Conservation (phyloP, 371 early-diverging fungal species). For the Funneliformis caledonium region DNA sequence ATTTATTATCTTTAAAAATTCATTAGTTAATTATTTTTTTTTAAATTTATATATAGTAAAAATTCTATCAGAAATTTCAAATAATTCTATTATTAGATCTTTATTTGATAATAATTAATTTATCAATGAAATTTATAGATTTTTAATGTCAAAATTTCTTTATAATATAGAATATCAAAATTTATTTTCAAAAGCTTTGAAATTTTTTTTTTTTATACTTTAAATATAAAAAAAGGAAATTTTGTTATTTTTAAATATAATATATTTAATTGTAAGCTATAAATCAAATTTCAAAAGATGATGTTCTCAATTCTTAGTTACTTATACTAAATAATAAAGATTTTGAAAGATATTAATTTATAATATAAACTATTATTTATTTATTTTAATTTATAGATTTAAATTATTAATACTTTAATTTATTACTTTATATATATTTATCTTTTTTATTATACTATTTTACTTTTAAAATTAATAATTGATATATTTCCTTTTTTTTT, state of each 20-base stretch:
- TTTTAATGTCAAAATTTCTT: background rate
- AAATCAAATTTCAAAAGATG: background rate
- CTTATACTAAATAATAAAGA: background rate
- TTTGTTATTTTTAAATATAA: conserved; percentile 3
- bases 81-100: background rate
- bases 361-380: too few relatives aligned
- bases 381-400: too few relatives aligned
- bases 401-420: too few relatives aligned
- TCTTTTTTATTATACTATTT: too few relatives aligned
- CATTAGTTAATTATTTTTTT: too few relatives aligned
- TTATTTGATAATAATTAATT: conserved; percentile 7
- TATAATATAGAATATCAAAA: background rate
- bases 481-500: too few relatives aligned
- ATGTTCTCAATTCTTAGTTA: background rate
- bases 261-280: conserved; percentile 15
- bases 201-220: background rate
- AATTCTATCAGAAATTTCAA: background rate
- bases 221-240: background rate
- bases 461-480: too few relatives aligned
- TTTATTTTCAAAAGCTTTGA: background rate
- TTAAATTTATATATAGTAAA: background rate
- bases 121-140: background rate
- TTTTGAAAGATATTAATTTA: background rate
- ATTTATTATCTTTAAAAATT: too few relatives aligned
- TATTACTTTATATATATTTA: too few relatives aligned